A percentile compares a stretch with the other conserved stretches of the same genome.
These are phyloP conservation scores for Vaccinium myrtillus DNA, from an alignment of 148 eudicot genomes.

Conservation along the genomic window DNA sequence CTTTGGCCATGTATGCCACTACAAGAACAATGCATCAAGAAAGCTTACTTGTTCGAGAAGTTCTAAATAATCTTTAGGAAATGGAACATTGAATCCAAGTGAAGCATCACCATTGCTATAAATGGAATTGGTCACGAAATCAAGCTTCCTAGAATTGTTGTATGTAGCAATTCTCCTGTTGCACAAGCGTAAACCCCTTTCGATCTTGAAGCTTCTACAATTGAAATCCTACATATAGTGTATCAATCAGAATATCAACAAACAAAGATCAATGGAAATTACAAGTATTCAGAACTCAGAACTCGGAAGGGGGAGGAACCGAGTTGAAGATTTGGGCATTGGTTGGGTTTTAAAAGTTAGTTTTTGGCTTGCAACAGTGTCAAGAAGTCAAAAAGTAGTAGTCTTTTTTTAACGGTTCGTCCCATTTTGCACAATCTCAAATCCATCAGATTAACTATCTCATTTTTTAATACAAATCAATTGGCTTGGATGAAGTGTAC, in stretches of 20 bases:
- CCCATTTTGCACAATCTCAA: neutral
- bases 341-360: neutral
- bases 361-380: neutral
- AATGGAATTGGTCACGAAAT: conserved; percentile 29
- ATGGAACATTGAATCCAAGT: conserved; percentile 44
- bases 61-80: conserved; percentile 56
- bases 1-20: neutral
- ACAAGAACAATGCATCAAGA: neutral
- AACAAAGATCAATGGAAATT: neutral
- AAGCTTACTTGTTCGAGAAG: conserved; percentile 57
- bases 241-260: neutral
- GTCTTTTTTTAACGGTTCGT: neutral
- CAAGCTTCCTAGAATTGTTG: conserved; percentile 22
- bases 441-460: neutral
- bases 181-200: conserved; percentile 15
- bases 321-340: neutral
- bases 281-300: neutral
- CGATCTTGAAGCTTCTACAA: conserved; percentile 20
- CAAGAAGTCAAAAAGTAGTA: neutral
- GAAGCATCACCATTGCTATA: conserved; percentile 32
- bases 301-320: neutral
- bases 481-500: neutral
- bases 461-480: neutral
- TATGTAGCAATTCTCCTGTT: conserved; percentile 4
- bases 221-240: conserved; percentile 15